Conservation (phyloP, 2,329 filamentous ascomycete species). For the Davidsoniella eucalypti region DNA sequence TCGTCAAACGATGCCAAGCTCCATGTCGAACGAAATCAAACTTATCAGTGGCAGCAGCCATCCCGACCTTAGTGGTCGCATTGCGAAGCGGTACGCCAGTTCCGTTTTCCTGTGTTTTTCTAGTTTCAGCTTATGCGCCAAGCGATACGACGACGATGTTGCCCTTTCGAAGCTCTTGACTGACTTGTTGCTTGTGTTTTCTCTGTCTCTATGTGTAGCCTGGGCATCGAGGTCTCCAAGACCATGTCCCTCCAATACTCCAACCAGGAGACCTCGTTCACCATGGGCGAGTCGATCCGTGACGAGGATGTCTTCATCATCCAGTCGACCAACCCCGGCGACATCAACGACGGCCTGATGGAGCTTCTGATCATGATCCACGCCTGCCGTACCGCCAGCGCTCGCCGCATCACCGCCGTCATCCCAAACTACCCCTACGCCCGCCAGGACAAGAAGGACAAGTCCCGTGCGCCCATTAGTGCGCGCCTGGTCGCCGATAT, state of each 20-base stretch:
- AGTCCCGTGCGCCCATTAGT: slow-evolving; percentile 84
- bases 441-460: slow-evolving; percentile 93
- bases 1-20: slow-evolving; percentile 13
- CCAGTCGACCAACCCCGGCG: slow-evolving; percentile 84
- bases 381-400: slow-evolving; percentile 54
- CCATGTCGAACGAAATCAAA: slow-evolving; percentile 37
- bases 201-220: slow-evolving; percentile 26
- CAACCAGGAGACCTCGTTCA: slow-evolving; percentile 77
- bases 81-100: slow-evolving; percentile 26
- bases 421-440: slow-evolving; percentile 95
- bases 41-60: slow-evolving; percentile 34
- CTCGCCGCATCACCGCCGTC: slow-evolving; percentile 83
- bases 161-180: background rate
- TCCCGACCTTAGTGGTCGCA: slow-evolving; percentile 29
- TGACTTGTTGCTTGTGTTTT: slow-evolving; percentile 15
- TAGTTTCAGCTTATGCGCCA: background rate
- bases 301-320: slow-evolving; percentile 96
- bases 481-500: slow-evolving; percentile 95
- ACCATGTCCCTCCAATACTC: slow-evolving; percentile 72
- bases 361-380: slow-evolving; percentile 97
- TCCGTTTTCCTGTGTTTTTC: background rate
- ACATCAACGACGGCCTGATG: slow-evolving; percentile 97
- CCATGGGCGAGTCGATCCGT: slow-evolving; percentile 86
- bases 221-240: slow-evolving; percentile 63
- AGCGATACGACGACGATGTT: background rate